Conservation (phyloP, 202 grass and related monocot genomes). For the Schoenoplectus triqueter region DNA sequence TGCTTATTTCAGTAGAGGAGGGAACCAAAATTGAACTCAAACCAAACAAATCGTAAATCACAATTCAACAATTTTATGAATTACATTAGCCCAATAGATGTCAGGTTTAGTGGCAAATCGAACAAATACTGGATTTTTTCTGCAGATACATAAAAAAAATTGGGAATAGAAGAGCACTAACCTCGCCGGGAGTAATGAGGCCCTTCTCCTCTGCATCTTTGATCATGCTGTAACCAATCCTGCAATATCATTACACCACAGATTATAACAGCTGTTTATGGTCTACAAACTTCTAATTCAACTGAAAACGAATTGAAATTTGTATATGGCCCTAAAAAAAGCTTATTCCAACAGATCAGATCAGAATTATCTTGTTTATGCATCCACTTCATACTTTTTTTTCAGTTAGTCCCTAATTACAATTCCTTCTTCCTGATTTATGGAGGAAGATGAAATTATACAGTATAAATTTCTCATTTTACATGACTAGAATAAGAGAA, state of each 20-base stretch:
- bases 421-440: neutral
- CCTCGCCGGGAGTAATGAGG: slow-evolving; percentile 57
- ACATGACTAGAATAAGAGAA: slow-evolving; percentile 34
- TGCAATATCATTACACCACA: slow-evolving; percentile 8
- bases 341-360: too few relatives aligned
- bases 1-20: too few relatives aligned
- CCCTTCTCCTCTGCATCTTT: slow-evolving; percentile 67
- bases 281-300: neutral
- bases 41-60: too few relatives aligned
- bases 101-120: neutral
- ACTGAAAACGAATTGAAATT: neutral
- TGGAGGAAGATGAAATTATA: neutral
- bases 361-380: too few relatives aligned
- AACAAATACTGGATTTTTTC: slow-evolving; percentile 20
- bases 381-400: neutral
- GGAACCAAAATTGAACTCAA: too few relatives aligned
- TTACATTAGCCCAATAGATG: neutral
- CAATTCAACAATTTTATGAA: neutral
- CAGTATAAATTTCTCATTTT: neutral
- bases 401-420: neutral
- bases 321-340: neutral
- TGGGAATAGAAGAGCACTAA: slow-evolving; percentile 7
- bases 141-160: neutral
- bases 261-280: neutral
- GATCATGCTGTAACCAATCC: slow-evolving; percentile 73